Conservation (phyloP, 495 filamentous ascomycete species). For the Thermochaetoides thermophila region DNA sequence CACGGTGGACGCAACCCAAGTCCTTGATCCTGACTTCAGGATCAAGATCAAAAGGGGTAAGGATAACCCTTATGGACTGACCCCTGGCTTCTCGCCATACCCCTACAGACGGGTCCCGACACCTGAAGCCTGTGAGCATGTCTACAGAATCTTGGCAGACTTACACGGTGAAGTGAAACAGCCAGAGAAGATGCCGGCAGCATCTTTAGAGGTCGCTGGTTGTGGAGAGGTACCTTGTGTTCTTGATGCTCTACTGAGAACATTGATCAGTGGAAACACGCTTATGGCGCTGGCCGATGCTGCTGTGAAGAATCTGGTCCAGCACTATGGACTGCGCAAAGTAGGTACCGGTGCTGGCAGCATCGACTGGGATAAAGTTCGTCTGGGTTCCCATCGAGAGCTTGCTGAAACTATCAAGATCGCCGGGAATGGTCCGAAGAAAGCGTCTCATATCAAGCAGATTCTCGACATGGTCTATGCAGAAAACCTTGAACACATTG, state of each 20-base stretch:
- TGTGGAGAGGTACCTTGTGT: constrained; percentile 92
- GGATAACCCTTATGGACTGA: constrained; percentile 32
- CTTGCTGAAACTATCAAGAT: constrained; percentile 58
- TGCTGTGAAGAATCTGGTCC: constrained; percentile 57
- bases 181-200: constrained; percentile 55
- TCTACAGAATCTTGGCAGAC: constrained; percentile 50
- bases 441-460: constrained; percentile 56
- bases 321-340: constrained; percentile 44
- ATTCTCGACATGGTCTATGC: constrained; percentile 69
- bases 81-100: constrained; percentile 45
- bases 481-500: constrained; percentile 37
- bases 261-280: constrained; percentile 63
- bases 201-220: constrained; percentile 67
- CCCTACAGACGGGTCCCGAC: constrained; percentile 56
- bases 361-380: constrained; percentile 77
- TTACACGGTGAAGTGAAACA: constrained; percentile 50
- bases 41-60: constrained; percentile 20
- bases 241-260: constrained; percentile 76
- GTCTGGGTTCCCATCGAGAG: constrained; percentile 43
- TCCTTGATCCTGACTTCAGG: constrained; percentile 13
- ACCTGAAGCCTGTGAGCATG: constrained; percentile 53
- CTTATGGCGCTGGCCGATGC: constrained; percentile 47
- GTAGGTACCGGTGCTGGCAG: constrained; percentile 43
- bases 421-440: constrained; percentile 57
- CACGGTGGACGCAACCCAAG: constrained; percentile 3